phyloP scores from a whole-genome alignment of 148 eudicot species.

The Diospyros lotus region DNA sequence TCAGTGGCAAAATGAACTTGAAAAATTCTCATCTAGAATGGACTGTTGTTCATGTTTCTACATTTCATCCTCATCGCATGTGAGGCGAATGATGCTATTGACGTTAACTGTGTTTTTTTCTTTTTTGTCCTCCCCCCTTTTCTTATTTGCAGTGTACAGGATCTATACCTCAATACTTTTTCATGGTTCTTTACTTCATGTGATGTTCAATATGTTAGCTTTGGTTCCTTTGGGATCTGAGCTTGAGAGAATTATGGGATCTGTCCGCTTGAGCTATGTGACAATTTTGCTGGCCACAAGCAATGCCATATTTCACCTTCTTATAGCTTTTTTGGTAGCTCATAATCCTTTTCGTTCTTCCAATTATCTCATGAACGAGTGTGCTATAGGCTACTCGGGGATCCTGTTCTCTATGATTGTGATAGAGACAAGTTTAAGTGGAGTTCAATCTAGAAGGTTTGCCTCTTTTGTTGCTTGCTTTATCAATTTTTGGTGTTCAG shows the following conservation, averaged over 20 bases:
- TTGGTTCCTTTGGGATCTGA: conserved; percentile 94
- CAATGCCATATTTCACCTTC: conserved; percentile 73
- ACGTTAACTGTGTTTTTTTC: no score
- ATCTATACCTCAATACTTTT: conserved; percentile 68
- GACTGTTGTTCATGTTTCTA: no score
- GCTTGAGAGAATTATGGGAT: conserved; percentile 96
- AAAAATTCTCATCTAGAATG: no score
- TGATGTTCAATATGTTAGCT: conserved; percentile 90
- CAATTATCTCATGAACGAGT: conserved; percentile 58
- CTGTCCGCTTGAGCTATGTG: conserved; percentile 69
- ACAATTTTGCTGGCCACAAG: conserved; percentile 66
- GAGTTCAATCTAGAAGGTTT: conserved; percentile 83
- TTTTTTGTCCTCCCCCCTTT: no score
- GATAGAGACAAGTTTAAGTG: conserved; percentile 90
- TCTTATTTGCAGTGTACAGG: conserved; percentile 86
- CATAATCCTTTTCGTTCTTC: conserved; percentile 55
- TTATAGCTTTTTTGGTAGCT: conserved; percentile 65
- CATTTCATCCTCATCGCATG: no score
- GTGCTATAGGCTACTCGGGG: conserved; percentile 96
- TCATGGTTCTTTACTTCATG: conserved; percentile 89
- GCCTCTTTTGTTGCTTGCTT: conserved; percentile 11
- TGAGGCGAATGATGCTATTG: no score
- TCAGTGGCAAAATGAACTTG: no score
- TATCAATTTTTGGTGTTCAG: not conserved
- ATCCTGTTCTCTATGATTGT: conserved; percentile 92